These are phyloP conservation scores for Phytophthora boehmeriae DNA, from an alignment of 352 stramenopile genomes.

Conservation along the genomic window DNA sequence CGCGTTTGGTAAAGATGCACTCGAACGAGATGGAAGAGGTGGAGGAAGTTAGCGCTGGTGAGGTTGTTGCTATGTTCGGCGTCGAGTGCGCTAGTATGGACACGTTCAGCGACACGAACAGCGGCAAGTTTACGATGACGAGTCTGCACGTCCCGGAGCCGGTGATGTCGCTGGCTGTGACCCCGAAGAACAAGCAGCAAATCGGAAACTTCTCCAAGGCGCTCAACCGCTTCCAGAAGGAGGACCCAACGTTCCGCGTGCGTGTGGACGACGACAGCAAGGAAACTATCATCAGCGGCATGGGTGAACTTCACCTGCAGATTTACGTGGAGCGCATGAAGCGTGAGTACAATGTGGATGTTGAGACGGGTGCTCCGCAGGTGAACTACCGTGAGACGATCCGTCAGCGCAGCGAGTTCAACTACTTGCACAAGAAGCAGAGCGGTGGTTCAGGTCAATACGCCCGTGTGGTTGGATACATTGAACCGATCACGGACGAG, in stretches of 20 bases:
- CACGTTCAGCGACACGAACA: constrained; percentile 93
- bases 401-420: constrained; percentile 92
- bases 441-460: constrained; percentile 98
- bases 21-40: constrained; percentile 99
- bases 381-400: constrained; percentile 99
- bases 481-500: constrained; percentile 94
- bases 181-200: constrained; percentile 94
- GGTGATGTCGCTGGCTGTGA: constrained; percentile 98
- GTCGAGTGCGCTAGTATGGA: constrained; percentile 99
- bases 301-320: constrained; percentile 99
- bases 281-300: constrained; percentile 98
- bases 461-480: constrained; percentile 96
- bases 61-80: constrained; percentile 99
- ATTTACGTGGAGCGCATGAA: constrained; percentile 99
- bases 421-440: constrained; percentile 99
- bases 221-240: constrained; percentile 96
- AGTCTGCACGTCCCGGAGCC: constrained; percentile 98
- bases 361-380: constrained; percentile 91
- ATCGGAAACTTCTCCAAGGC: constrained; percentile 97
- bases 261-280: constrained; percentile 97
- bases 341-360: constrained; percentile 97
- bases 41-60: constrained; percentile 92
- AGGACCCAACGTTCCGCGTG: constrained; percentile 98
- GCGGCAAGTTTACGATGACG: constrained; percentile 94
- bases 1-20: constrained; percentile 99